phyloP scores from a whole-genome alignment of 306 rosid species.

The Gynostemma pentaphyllum region DNA sequence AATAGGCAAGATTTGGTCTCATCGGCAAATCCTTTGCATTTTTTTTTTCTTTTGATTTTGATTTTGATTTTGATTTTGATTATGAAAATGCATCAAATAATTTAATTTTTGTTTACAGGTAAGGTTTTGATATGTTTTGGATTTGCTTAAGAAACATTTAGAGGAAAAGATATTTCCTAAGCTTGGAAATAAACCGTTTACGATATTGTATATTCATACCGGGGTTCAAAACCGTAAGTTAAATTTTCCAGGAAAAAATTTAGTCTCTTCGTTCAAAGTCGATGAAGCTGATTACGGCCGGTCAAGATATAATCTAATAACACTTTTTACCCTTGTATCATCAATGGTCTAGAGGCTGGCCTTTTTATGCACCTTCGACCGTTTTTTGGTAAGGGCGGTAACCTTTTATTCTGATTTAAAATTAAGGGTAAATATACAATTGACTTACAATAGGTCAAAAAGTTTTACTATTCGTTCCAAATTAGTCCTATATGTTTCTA shows the following conservation, averaged over 20 bases:
- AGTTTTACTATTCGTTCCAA: too few relatives aligned
- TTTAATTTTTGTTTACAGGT: constrained; percentile 22
- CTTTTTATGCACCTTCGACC: too few relatives aligned
- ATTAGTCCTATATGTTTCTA: too few relatives aligned
- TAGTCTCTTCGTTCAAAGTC: constrained; percentile 58
- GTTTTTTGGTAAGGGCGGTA: too few relatives aligned
- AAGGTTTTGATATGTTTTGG: constrained; percentile 54
- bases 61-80: neutral
- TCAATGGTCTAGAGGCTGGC: too few relatives aligned
- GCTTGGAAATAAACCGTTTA: constrained; percentile 43
- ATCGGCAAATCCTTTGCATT: constrained; percentile 80
- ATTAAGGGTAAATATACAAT: too few relatives aligned
- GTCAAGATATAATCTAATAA: constrained; percentile 70
- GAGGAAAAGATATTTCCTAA: constrained; percentile 63
- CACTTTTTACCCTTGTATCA: too few relatives aligned
- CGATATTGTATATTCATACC: constrained; percentile 68
- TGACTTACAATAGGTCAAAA: too few relatives aligned
- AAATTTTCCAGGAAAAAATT: constrained; percentile 85
- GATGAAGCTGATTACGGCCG: constrained; percentile 69
- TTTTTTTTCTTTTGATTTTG: neutral
- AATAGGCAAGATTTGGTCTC: constrained; percentile 60
- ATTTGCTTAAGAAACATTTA: constrained; percentile 47
- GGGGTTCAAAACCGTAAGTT: constrained; percentile 64
- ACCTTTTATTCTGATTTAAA: too few relatives aligned
- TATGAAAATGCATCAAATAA: neutral